A percentile compares a stretch with the other conserved stretches of the same genome.
Evolutionary conservation across 768 basidiomycete genomes (phyloP).

Genomic region (Tylopilus rubrobrunneus): DNA sequence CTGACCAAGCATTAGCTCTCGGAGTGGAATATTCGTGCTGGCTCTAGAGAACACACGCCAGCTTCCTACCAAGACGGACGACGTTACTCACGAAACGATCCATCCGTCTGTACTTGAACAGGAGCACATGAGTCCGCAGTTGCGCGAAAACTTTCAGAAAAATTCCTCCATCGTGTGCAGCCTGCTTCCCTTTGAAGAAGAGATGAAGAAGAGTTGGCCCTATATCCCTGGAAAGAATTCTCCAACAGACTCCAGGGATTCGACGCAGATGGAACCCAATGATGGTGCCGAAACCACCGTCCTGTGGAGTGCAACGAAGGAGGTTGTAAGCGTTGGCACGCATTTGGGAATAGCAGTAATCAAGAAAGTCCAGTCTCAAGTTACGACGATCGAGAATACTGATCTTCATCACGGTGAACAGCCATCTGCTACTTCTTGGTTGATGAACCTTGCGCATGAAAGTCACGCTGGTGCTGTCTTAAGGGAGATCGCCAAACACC

Average conservation of each 20-base stretch:
- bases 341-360: conserved; percentile 19
- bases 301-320: conserved; percentile 18
- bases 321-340: conserved; percentile 10
- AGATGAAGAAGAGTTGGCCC: conserved; percentile 46
- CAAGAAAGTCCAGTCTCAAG: conserved; percentile 18
- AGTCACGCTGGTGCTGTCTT: conserved; percentile 22
- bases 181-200: conserved; percentile 51
- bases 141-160: conserved; percentile 35
- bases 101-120: conserved; percentile 59
- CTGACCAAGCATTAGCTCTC: conserved; percentile 36
- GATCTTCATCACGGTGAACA: conserved; percentile 7
- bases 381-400: conserved; percentile 8
- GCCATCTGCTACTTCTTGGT: conserved; percentile 20
- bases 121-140: conserved; percentile 27
- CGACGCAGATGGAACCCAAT: conserved; percentile 5
- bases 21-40: conserved; percentile 51
- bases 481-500: conserved; percentile 13
- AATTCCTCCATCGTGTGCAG: conserved; percentile 42
- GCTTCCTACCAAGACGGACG: conserved; percentile 42
- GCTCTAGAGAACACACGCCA: conserved; percentile 43
- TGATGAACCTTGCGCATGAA: conserved; percentile 23
- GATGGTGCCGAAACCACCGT: conserved; percentile 2
- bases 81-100: conserved; percentile 54
- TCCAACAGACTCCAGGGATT: conserved; percentile 7
- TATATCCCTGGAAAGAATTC: conserved; percentile 29